Base-by-base conservation (phyloP, 139 green algal genomes). In the Spirogloea muscicola region DNA sequence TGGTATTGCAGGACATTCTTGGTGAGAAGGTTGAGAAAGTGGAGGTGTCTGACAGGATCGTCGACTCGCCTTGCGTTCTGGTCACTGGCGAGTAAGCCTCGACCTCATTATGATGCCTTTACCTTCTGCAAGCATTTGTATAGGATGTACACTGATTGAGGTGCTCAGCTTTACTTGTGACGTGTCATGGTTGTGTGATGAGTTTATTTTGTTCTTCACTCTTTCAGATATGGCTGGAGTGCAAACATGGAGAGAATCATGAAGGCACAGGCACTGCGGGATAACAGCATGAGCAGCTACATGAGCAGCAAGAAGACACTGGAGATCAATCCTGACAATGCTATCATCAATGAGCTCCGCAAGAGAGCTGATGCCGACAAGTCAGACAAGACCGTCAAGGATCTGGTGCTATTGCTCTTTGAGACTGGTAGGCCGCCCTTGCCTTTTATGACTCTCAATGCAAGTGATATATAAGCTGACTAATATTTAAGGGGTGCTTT, bases 221-320 rank as follows among this genome's bases (percentile, higher is more conserved):
- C 9, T 62, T 31, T 29, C 62, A 72, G 62, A 41, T 99, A 99
- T 77, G 95, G 95, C 68, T 99, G 95, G 95, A 89, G 65, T 42
- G 95, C 95, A 58, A 99, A 99, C 91, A 98, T 99, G 95, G 95
- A 99, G 90, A 89, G 95, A 64, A 99, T 99, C 88, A 99, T 99
- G 95, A 98, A 97, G 89, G 95, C 95, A 7, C 94, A 96, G 34
- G 95, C 95, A 6, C 86, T 99, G 72, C 86, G 95, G 21, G 95
- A 99, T 84, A 92, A 88, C 87, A 88, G 77, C 83, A 97, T 98
- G 95, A 85, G 84, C 33, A 82, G 83, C 25, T 99, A 99, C 92
- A 99, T 99, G 95, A 88, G 84, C 46, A 87, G 59, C 75, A 98
- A 98, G 91, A 99, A 99, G 90, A 98, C 95, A 38, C 80, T 99